Evolutionary conservation across 768 basidiomycete species (phyloP).

Genomic region (Leccinum ochraceum): DNA sequence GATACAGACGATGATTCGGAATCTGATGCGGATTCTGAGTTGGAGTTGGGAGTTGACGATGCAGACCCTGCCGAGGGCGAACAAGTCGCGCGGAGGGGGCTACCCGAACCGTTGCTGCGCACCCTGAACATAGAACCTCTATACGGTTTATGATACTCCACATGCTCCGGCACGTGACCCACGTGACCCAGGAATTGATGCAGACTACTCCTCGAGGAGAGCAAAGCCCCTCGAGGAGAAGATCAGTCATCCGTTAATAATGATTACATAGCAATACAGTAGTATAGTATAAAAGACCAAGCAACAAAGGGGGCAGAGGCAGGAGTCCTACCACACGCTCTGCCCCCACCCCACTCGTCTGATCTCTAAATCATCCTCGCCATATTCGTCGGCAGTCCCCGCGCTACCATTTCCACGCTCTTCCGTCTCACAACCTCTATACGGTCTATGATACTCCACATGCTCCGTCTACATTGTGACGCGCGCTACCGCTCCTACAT

Average conservation of each 20-base stretch:
- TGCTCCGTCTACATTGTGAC: slow-evolving; percentile 39
- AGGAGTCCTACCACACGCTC: too few relatives aligned
- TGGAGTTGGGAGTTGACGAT: neutral
- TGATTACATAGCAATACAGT: too few relatives aligned
- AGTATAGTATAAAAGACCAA: too few relatives aligned
- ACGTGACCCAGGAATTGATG: too few relatives aligned
- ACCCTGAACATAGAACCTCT: slow-evolving; percentile 55
- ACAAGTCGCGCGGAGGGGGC: slow-evolving; percentile 21
- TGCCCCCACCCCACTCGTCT: too few relatives aligned
- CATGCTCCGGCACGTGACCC: slow-evolving; percentile 21
- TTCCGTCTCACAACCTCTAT: slow-evolving; percentile 62
- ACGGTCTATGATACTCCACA: slow-evolving; percentile 47
- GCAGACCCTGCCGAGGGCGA: neutral
- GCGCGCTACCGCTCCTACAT: slow-evolving; percentile 47
- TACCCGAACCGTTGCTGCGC: slow-evolving; percentile 35
- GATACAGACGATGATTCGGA: slow-evolving; percentile 37
- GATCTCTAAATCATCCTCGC: too few relatives aligned
- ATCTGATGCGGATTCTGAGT: slow-evolving; percentile 36
- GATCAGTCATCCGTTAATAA: too few relatives aligned
- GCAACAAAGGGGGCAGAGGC: too few relatives aligned
- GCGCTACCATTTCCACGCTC: too few relatives aligned
- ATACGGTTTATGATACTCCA: slow-evolving; percentile 53
- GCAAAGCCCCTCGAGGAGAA: too few relatives aligned
- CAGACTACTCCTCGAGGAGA: too few relatives aligned
- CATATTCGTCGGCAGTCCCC: too few relatives aligned